Conservation (phyloP, 176 grass and related monocot genomes). For the Ensete glaucum region DNA sequence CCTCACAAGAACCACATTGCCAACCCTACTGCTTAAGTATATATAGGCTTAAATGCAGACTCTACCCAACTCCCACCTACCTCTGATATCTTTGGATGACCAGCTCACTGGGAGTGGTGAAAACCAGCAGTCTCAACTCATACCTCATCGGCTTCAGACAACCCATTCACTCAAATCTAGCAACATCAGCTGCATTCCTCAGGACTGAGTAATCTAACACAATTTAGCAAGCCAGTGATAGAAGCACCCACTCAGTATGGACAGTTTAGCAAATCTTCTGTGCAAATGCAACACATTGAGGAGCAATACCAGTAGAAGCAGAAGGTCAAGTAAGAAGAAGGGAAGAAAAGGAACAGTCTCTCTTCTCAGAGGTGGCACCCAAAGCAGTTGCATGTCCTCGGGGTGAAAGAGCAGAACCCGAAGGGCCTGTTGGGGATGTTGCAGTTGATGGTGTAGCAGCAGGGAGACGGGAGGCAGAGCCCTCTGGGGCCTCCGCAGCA, state of each 20-base stretch:
- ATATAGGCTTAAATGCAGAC: slow-evolving; percentile 5
- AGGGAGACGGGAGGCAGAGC: slow-evolving; percentile 67
- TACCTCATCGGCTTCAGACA: not conserved
- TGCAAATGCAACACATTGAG: not conserved
- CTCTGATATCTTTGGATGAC: not conserved
- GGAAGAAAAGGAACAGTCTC: not conserved
- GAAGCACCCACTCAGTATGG: not conserved
- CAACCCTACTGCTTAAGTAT: slow-evolving; percentile 12
- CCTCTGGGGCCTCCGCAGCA: slow-evolving; percentile 63
- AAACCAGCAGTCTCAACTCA: not conserved
- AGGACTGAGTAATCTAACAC: not conserved
- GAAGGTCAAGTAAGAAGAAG: not conserved
- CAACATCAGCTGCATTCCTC: not conserved
- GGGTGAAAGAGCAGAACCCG: slow-evolving; percentile 88
- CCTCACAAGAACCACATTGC: not conserved
- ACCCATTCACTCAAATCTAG: not conserved
- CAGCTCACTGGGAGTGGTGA: not conserved
- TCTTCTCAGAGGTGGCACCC: slow-evolving; percentile 50
- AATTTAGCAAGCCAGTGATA: not conserved
- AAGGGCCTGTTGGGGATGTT: slow-evolving; percentile 96
- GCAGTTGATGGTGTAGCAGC: slow-evolving; percentile 99
- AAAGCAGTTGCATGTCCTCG: slow-evolving; percentile 67
- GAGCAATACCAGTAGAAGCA: not conserved
- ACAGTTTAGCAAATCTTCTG: too few relatives aligned
- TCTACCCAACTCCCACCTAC: slow-evolving; percentile 10